Evolutionary conservation across 2,329 filamentous ascomycete species (phyloP).

Genomic region (Akanthomyces lecanii): DNA sequence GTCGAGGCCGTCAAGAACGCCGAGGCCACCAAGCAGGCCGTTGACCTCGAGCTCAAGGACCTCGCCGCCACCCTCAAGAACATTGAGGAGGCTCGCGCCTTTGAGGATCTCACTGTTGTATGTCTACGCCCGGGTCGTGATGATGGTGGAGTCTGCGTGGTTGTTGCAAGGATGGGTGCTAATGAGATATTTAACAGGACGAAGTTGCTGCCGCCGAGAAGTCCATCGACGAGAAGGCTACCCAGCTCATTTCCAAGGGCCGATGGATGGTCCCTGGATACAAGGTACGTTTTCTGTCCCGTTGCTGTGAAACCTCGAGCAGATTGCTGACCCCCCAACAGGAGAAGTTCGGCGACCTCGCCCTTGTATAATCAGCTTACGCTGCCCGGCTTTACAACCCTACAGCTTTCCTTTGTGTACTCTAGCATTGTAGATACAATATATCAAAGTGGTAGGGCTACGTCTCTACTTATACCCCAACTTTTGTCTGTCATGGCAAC

Average conservation of each 20-base stretch:
- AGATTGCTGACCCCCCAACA: conserved; percentile 49
- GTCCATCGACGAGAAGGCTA: conserved; percentile 95
- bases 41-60: conserved; percentile 91
- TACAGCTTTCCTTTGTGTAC: conserved; percentile 54
- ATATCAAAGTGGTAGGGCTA: conserved; percentile 31
- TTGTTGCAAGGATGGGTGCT: conserved; percentile 23
- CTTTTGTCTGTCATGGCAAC: not conserved
- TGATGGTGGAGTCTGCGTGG: not conserved
- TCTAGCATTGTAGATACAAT: conserved; percentile 68
- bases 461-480: conserved; percentile 31
- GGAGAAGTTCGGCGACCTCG: conserved; percentile 99
- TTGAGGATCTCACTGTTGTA: conserved; percentile 97
- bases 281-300: conserved; percentile 65
- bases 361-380: conserved; percentile 69
- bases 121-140: conserved; percentile 39
- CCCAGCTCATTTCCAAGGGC: conserved; percentile 92
- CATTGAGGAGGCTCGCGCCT: conserved; percentile 92
- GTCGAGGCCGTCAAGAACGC: conserved; percentile 95
- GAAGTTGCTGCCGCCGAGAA: conserved; percentile 91
- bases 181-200: conserved; percentile 54
- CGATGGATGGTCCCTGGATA: conserved; percentile 98
- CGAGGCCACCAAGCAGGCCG: conserved; percentile 92
- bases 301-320: not conserved
- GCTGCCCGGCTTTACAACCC: conserved; percentile 27
- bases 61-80: conserved; percentile 93